Evolutionary conservation across 1,139 yeast species (phyloP), one percentile per base, ranked within the genome.

Genomic region (Debaryomycetaceae sp.): DNA sequence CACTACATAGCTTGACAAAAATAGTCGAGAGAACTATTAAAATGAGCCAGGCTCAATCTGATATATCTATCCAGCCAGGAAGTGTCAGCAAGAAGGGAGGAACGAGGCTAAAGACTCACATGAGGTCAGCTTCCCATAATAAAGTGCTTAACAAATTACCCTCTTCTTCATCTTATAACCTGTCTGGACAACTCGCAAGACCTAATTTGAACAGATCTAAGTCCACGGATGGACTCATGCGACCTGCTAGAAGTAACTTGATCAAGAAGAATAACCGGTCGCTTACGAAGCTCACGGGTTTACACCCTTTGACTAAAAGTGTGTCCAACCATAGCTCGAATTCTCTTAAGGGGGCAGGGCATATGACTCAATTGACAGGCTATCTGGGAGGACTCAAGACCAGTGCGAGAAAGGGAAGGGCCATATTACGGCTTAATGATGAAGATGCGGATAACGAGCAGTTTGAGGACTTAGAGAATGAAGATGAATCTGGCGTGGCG

Each of bases 251-350:
- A 17, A 47, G 52, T 5, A 51, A 59, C 22, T 56, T 61, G 1
- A 44, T 61, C 32, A 71, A 67, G 39, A 48, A 73, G 35, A 70
- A 60, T 47, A 67, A 61, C 44, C 52, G 73, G 16, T 69, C 75
- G 4, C 59, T 59, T 18, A 44, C 39, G 8, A 44, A 41, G 36
- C 47, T 70, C 14, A 44, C 65, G 0, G 65, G 63, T 1, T 47
- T 70, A 15, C 73, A 67, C 36, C 75, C 76, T 5, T 53, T 70
- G 40, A 70, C 75, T 5, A 66, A 67, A 40, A 61, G 75, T 14
- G 48, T 49, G 17, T 65, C 69, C 30, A 64, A 58, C 37, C 69
- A 53, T 33, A 67, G 75, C 6, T 54, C 55, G 17, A 51, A 62
- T 1, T 67, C 74, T 5, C 51, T 70, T 36, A 70, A 69, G 50